Evolutionary conservation across 1,284 basidiomycete species (phyloP).

Genomic region (Phylloboletellus chloephorus): DNA sequence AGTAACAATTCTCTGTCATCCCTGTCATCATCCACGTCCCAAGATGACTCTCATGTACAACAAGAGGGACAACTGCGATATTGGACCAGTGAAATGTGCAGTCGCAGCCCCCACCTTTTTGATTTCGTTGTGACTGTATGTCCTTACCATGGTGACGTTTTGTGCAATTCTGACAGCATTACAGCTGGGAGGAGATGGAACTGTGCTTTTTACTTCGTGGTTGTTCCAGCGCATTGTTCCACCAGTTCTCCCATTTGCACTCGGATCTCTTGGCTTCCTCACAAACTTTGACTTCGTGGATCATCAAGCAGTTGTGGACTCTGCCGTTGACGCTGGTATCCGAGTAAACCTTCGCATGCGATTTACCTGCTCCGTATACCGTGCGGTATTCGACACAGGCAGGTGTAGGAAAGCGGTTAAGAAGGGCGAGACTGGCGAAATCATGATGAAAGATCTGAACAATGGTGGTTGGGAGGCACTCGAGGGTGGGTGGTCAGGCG

Average conservation of each 20-base stretch:
- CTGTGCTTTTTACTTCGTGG: constrained; percentile 99
- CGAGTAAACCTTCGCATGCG: constrained; percentile 98
- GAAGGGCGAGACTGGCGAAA: constrained; percentile 88
- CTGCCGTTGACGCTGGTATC: constrained; percentile 87
- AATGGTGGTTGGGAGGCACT: constrained; percentile 91
- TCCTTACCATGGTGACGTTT: constrained; percentile 14
- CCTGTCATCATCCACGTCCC: constrained; percentile 36
- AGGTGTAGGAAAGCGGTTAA: constrained; percentile 80
- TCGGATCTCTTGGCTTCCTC: constrained; percentile 97
- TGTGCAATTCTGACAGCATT: constrained; percentile 11
- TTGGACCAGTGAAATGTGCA: constrained; percentile 98
- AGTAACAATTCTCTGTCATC: constrained; percentile 57
- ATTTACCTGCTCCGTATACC: constrained; percentile 97
- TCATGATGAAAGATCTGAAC: constrained; percentile 87
- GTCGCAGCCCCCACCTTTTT: constrained; percentile 85
- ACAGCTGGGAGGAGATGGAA: constrained; percentile 95
- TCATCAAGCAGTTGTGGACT: constrained; percentile 84
- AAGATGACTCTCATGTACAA: constrained; percentile 34
- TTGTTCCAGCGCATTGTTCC: constrained; percentile 98
- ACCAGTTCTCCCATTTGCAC: constrained; percentile 93
- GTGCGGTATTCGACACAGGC: constrained; percentile 72
- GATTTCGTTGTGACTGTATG: constrained; percentile 96
- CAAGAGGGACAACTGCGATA: constrained; percentile 92
- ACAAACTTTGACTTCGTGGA: constrained; percentile 97
- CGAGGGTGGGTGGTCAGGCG: constrained; percentile 63